Percentiles rank a stretch among this genome's conserved stretches.
Evolutionary conservation across 805 yeast species (phyloP).

Genomic region (Kregervanrija delftensis): DNA sequence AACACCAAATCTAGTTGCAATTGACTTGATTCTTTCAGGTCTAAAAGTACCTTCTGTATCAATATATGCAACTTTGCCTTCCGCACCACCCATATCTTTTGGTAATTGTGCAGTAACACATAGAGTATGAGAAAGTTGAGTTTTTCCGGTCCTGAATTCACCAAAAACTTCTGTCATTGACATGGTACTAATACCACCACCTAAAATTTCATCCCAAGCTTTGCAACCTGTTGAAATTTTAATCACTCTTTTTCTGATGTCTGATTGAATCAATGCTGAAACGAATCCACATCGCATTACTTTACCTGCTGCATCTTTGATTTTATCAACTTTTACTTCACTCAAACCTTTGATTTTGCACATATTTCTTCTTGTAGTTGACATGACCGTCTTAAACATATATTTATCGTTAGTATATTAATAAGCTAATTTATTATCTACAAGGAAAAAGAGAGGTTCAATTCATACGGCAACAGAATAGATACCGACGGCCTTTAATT

Average conservation of each 20-base stretch:
- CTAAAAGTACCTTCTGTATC: slow-evolving; percentile 82
- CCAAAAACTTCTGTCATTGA: slow-evolving; percentile 76
- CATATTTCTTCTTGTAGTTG: slow-evolving; percentile 60
- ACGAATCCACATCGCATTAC: slow-evolving; percentile 62
- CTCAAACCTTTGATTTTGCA: slow-evolving; percentile 60
- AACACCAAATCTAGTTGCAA: slow-evolving; percentile 62
- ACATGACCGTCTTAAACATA: slow-evolving; percentile 35
- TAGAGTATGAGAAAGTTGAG: slow-evolving; percentile 74
- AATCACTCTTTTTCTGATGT: slow-evolving; percentile 54
- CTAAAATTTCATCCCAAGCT: slow-evolving; percentile 59
- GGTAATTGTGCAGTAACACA: slow-evolving; percentile 75
- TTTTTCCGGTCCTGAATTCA: slow-evolving; percentile 74
- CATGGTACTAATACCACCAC: slow-evolving; percentile 75
- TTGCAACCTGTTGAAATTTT: slow-evolving; percentile 67
- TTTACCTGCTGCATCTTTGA: slow-evolving; percentile 67
- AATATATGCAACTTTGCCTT: slow-evolving; percentile 72
- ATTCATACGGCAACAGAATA: slow-evolving; percentile 48
- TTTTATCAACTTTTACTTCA: slow-evolving; percentile 69
- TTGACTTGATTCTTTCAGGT: slow-evolving; percentile 58
- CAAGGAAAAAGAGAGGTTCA: slow-evolving; percentile 31
- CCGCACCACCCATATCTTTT: slow-evolving; percentile 68
- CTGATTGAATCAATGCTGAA: slow-evolving; percentile 65
- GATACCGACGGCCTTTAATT: slow-evolving; percentile 59
- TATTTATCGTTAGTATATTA: background rate
- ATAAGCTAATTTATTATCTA: no score